Evolutionary conservation across 257 asterid genomes (phyloP), one percentile per base, ranked within the genome.

Genomic region (Solanum pinnatisectum): DNA sequence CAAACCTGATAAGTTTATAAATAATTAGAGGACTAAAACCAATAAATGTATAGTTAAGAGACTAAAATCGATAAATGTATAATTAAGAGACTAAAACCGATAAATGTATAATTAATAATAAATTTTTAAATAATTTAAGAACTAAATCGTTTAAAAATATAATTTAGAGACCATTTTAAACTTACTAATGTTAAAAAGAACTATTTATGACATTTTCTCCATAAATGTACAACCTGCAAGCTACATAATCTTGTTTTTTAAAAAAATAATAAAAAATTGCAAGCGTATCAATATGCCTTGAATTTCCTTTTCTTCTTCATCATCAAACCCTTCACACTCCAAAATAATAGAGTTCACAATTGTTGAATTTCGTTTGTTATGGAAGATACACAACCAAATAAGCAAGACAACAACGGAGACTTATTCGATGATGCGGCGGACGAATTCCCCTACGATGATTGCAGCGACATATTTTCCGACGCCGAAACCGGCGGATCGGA

Each of bases 401-500:
- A 79, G 40, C 85, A 79, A 79, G 25, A 20, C n/a, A 46, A 22
- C n/a, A 32, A 32, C 22, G 91, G 83, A 32, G 94, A 90, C 59
- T 91, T 84, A 89, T 96, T 94, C 68, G 85, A 63, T 33, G 96
- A 94, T 76, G 94, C 95, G 16, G n/a, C 76, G 71, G 96, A 93
- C 44, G 97, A 94, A 52, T 94, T 91, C 67, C 90, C 93, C 5
- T 89, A 90, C 87, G 74, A 87, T 30, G 98, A 95, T 88, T 92
- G 93, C 89, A 25, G 16, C 22, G 95, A 92, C 81, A 33, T 89
- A 23, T 87, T 89, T 49, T 86, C 76, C 59, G 84, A 86, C 71
- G 37, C 84, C 32, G 91, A 87, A 73, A 86, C 92, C 33, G 85
- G 65, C 40, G 88, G 33, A 12, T 88, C 93, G 25, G 88, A 60